These are phyloP conservation scores for Claviceps lovelessii DNA, from an alignment of 2,329 filamentous ascomycete genomes.

Conservation along the genomic window DNA sequence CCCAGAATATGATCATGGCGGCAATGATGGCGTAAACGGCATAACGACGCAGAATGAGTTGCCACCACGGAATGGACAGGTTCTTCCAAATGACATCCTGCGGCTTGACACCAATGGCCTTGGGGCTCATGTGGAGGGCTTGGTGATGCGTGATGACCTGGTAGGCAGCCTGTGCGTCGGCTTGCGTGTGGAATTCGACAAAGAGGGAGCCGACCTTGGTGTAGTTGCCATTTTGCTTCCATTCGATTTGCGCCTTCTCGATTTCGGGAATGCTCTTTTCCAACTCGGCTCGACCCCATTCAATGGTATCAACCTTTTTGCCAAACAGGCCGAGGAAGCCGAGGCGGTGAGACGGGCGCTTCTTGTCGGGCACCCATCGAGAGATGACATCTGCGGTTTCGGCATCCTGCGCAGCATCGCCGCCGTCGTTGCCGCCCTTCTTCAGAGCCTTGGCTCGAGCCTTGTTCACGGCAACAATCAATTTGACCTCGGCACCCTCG, in stretches of 20 bases:
- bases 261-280: slow-evolving; percentile 48
- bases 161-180: slow-evolving; percentile 71
- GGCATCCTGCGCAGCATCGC: slow-evolving; percentile 36
- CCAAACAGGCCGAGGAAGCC: slow-evolving; percentile 51
- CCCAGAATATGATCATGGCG: slow-evolving; percentile 74
- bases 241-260: slow-evolving; percentile 46
- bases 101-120: slow-evolving; percentile 69
- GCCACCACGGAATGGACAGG: slow-evolving; percentile 54
- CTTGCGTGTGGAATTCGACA: slow-evolving; percentile 73
- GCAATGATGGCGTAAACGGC: slow-evolving; percentile 51
- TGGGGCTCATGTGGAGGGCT: slow-evolving; percentile 69
- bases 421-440: slow-evolving; percentile 13
- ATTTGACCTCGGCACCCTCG: slow-evolving; percentile 66
- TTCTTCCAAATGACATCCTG: slow-evolving; percentile 79
- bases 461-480: slow-evolving; percentile 50
- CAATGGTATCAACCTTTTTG: slow-evolving; percentile 65
- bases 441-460: slow-evolving; percentile 21
- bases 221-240: slow-evolving; percentile 45
- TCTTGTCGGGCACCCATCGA: slow-evolving; percentile 51
- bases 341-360: slow-evolving; percentile 56
- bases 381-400: slow-evolving; percentile 52
- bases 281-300: slow-evolving; percentile 54
- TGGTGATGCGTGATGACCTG: slow-evolving; percentile 72
- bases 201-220: slow-evolving; percentile 64
- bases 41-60: slow-evolving; percentile 55